Evolutionary conservation across 163 green algal species (phyloP).

Genomic region (Scenedesmus sp.): DNA sequence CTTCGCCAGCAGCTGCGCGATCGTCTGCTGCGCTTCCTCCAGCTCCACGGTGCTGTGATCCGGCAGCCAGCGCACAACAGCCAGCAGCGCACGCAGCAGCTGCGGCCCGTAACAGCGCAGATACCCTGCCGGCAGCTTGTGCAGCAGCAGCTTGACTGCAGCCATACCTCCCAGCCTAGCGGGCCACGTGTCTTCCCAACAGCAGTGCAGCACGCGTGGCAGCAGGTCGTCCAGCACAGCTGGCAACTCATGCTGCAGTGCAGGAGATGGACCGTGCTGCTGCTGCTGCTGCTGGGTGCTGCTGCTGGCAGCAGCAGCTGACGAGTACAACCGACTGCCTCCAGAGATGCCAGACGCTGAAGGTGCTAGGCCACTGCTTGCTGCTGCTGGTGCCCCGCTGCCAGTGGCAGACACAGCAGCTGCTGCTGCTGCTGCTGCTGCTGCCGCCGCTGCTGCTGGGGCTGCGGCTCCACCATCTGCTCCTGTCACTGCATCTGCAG

Average conservation of each 20-base stretch:
- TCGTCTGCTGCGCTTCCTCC: slow-evolving; percentile 59
- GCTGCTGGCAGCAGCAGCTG: slow-evolving; percentile 18
- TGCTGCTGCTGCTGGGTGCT: background rate
- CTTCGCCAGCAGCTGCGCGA: slow-evolving; percentile 65
- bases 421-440: too few species aligned
- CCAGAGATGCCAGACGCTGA: background rate
- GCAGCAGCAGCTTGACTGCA: slow-evolving; percentile 74
- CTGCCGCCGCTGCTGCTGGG: background rate
- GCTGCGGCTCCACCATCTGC: background rate
- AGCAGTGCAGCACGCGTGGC: slow-evolving; percentile 90
- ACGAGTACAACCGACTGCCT: background rate
- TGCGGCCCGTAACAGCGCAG: slow-evolving; percentile 59
- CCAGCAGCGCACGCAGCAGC: slow-evolving; percentile 75
- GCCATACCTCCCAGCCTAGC: slow-evolving; percentile 84
- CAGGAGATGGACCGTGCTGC: background rate
- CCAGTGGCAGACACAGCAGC: background rate
- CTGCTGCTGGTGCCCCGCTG: background rate
- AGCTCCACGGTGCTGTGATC: slow-evolving; percentile 66
- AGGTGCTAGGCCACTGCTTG: background rate
- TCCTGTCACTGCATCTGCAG: background rate
- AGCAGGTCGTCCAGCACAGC: slow-evolving; percentile 85
- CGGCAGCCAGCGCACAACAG: slow-evolving; percentile 74
- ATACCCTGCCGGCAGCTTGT: slow-evolving; percentile 62
- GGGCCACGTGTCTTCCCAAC: slow-evolving; percentile 90
- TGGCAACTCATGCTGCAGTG: slow-evolving; percentile 59